Evolutionary conservation across 345 rosid genomes (phyloP), one percentile per base, ranked within the genome.

Genomic region (Punica granatum): DNA sequence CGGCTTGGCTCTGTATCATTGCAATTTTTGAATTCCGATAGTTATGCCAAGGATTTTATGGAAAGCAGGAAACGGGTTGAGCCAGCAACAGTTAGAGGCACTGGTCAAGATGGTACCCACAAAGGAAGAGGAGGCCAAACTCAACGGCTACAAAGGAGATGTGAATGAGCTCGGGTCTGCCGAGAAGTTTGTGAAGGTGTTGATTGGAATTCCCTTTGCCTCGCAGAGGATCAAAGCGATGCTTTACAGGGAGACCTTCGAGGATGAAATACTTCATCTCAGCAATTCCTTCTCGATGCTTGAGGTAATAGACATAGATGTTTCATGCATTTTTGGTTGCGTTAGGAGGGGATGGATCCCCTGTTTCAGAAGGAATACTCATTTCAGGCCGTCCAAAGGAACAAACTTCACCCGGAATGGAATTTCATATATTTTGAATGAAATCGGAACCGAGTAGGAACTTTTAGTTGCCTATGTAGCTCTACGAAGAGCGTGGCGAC

Each of bases 201-300:
- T 92, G 68, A 82, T 89, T 14, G 62, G 76, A 49, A 53, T 94
- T 63, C 93, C 98, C 0, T 91, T 83, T 58, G 86, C 98, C 66
- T 89, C 88, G 69, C 77, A 70, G 58, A 79, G 93, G 41, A 89
- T 84, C 28, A 93, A 94, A 80, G 87, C 94, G n/a, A 88, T 94
- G 96, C 96, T 94, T 67, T 94, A 82, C 60, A 79, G 83, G 69
- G 98, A 89, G 80, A 91, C 88, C 15, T 94, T 94, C 68, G 92
- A 91, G 64, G 97, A 94, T 37, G 99, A 94, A 66, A 89, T 91
- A 31, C 77, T 87, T 80, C 97, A 85, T 79, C 92, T 94, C 34
- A 83, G 86, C 68, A 91, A 80, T 84, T 91, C 98, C 28, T 94
- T 91, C 75, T 85, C 89, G 66, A 87, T 88, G 98, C 88, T 94